Evolutionary conservation across 208 protist species (phyloP), one percentile per base, ranked within the genome.

Genomic region (Crithidia brevicula): DNA sequence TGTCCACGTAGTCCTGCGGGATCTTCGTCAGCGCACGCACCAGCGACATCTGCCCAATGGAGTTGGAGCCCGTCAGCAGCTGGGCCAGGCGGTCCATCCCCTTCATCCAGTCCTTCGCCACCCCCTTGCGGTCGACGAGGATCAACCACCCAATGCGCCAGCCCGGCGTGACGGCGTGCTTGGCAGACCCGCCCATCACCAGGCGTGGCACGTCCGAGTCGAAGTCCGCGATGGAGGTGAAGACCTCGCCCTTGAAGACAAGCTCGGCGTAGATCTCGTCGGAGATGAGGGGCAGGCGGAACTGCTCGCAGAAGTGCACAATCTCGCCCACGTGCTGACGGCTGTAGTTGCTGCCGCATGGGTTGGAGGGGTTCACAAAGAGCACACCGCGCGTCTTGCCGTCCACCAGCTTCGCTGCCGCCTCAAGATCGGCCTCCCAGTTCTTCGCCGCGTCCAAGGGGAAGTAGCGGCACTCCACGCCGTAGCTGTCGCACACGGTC

Each of bases 291-390:
- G 94, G 93, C 16, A 98, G 52, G 34, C 82, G 54, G 66, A 91
- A 72, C 49, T 92, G 68, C 61, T 95, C 82, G 11, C 93, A 96
- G 11, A 98, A 69, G 49, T 76, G 66, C 20, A 97, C 34, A 38
- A 97, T 75, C 46, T 81, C 86, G 33, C 67, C 36, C 15, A 98
- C 47, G 71, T 98, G 96, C 25, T 85, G 36, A 11, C 66, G 67
- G 25, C 67, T 79, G 72, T 82, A 98, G 72, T 96, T 93, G 46
- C 83, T 95, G 53, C 97, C 97, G 67, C 96, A 98, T 30, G 97
- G 96, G 81, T 99, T 99, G 30, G 90, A 97, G 7, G 97, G 97
- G 83, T 99, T 99, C 58, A 91, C 98, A n/a, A 98, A 62, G 11
- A 98, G 25, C 33, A 98, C 93, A 2, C 79, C 84, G 38, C 68